Conservation (phyloP, 2,329 filamentous ascomycete genomes). For the Aspergillus sp. region DNA sequence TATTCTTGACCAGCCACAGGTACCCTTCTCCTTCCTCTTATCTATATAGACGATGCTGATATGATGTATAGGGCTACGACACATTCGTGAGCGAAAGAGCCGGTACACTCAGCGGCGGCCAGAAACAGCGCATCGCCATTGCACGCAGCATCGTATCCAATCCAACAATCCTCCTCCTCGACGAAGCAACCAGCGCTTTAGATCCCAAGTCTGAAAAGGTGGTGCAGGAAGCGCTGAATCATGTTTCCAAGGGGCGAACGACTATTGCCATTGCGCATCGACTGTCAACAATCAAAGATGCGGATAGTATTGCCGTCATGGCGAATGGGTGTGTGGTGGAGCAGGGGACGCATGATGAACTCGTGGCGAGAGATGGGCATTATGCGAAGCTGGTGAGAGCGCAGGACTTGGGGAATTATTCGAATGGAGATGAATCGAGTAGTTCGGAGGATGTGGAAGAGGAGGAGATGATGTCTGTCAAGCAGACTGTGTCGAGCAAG, state of each 20-base stretch:
- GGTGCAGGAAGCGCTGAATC: constrained; percentile 78
- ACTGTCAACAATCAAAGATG: constrained; percentile 39
- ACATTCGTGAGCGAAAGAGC: constrained; percentile 82
- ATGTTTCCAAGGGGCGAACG: constrained; percentile 53
- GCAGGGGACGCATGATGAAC: constrained; percentile 37
- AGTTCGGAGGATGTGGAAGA: constrained; percentile 34
- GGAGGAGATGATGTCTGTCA: constrained; percentile 20
- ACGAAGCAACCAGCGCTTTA: constrained; percentile 84
- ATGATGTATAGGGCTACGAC: constrained; percentile 62
- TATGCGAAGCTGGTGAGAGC: constrained; percentile 43
- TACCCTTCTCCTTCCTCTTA: constrained; percentile 19
- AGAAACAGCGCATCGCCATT: constrained; percentile 88
- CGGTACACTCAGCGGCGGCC: constrained; percentile 79
- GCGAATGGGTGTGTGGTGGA: constrained; percentile 39
- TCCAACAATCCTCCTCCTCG: constrained; percentile 77
- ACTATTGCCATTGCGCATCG: constrained; percentile 41
- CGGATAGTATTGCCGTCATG: constrained; percentile 45
- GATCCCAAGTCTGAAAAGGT: constrained; percentile 84
- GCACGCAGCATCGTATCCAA: constrained; percentile 75
- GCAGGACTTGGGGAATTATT: constrained; percentile 52
- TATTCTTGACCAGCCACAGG: constrained; percentile 37
- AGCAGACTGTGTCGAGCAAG: constrained; percentile 18
- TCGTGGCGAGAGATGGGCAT: constrained; percentile 32
- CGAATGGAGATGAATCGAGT: constrained; percentile 44
- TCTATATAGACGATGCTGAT: constrained; percentile 35